Conservation (phyloP, 2,329 filamentous ascomycete species). For the Fusarium chlamydosporum region DNA sequence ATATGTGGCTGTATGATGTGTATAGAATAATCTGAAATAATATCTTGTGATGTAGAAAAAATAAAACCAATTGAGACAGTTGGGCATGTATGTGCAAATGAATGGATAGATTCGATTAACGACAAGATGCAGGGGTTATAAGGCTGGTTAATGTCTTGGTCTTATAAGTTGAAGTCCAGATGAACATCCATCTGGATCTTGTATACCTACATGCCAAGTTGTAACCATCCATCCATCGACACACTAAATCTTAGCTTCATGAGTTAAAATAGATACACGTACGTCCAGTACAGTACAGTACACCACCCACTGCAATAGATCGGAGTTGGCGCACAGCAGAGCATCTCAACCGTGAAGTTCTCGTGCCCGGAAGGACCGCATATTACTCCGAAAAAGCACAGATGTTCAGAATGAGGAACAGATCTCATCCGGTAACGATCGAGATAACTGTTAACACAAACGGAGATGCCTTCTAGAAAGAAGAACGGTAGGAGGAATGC, state of each 20-base stretch:
- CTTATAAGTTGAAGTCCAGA: constrained; percentile 26
- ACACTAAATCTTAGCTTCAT: constrained; percentile 21
- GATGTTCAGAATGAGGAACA: constrained; percentile 19
- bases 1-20: constrained; percentile 29
- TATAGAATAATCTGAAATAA: background rate
- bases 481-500: constrained; percentile 17
- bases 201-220: constrained; percentile 15
- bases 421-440: constrained; percentile 19
- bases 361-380: constrained; percentile 29
- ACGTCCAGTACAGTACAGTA: constrained; percentile 18
- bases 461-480: constrained; percentile 44
- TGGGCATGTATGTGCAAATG: constrained; percentile 1
- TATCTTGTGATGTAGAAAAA: constrained; percentile 8
- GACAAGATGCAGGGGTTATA: constrained; percentile 14
- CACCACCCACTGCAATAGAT: background rate
- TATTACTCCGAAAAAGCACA: constrained; percentile 10
- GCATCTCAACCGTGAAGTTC: constrained; percentile 14
- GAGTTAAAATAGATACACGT: constrained; percentile 43
- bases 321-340: constrained; percentile 34
- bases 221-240: constrained; percentile 33
- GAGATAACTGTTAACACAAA: constrained; percentile 13
- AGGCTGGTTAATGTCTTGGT: constrained; percentile 16
- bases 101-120: constrained; percentile 4
- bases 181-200: constrained; percentile 1
- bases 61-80: constrained; percentile 1